phyloP scores from a whole-genome alignment of 2,329 filamentous ascomycete species.

The Teratosphaeria zuluensis region DNA sequence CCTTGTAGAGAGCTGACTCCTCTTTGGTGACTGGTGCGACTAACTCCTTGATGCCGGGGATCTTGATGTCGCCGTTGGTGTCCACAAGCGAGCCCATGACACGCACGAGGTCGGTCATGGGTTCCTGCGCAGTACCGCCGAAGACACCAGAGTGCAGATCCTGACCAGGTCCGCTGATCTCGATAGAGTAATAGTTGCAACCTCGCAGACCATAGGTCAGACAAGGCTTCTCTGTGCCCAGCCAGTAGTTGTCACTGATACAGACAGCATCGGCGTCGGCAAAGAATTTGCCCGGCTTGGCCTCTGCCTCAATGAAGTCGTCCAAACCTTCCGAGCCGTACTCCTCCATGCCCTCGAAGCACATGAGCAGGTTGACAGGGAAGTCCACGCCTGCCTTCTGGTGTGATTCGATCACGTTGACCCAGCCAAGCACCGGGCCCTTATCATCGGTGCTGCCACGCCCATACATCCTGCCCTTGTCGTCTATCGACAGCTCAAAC shows the following conservation, averaged over 20 bases:
- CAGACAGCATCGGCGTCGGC: conserved; percentile 92
- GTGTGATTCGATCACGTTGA: conserved; percentile 97
- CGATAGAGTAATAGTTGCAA: conserved; percentile 94
- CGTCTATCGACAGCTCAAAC: conserved; percentile 77
- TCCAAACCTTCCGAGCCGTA: conserved; percentile 95
- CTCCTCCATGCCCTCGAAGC: conserved; percentile 99
- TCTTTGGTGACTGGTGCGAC: conserved; percentile 81
- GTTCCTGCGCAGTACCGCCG: conserved; percentile 90
- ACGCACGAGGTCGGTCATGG: conserved; percentile 89
- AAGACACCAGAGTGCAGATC: conserved; percentile 97
- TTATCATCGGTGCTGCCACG: conserved; percentile 96
- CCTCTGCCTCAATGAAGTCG: conserved; percentile 84
- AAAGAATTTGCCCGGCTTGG: conserved; percentile 70
- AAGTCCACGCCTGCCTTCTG: conserved; percentile 90
- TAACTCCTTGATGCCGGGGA: conserved; percentile 87
- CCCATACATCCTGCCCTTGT: conserved; percentile 91
- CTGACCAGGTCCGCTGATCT: conserved; percentile 80
- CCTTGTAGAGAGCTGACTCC: conserved; percentile 77
- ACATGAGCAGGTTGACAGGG: conserved; percentile 97
- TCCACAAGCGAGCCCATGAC: conserved; percentile 80
- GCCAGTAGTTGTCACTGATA: conserved; percentile 99
- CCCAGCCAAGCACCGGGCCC: conserved; percentile 90
- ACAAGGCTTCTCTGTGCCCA: conserved; percentile 96
- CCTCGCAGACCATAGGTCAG: conserved; percentile 94
- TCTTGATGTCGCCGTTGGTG: conserved; percentile 81